phyloP scores from a whole-genome alignment of 495 filamentous ascomycete species.

The Coniosporium apollinis region DNA sequence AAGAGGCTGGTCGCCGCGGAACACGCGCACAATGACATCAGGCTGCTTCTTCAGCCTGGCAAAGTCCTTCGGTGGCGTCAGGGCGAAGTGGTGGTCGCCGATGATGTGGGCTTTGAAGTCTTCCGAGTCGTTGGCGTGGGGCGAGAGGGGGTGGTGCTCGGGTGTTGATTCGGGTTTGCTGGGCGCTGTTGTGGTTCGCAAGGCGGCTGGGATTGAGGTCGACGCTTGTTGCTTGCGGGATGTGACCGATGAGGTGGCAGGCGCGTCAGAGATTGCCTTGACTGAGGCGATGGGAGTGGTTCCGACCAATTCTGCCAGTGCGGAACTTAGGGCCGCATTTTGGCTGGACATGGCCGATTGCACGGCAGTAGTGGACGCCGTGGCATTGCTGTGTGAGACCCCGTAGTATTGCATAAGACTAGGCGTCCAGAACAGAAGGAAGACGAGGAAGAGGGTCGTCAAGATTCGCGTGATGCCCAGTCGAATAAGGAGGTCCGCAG shows the following conservation, averaged over 20 bases:
- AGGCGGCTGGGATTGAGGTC: too few species aligned
- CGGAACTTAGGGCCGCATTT: too few species aligned
- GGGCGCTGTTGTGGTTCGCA: too few species aligned
- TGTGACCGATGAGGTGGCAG: conserved; percentile 1
- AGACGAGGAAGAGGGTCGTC: too few species aligned
- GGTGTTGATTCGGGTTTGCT: background rate
- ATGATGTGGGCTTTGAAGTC: conserved; percentile 1
- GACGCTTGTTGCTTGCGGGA: background rate
- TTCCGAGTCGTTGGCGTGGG: conserved; percentile 1
- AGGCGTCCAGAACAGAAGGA: too few species aligned
- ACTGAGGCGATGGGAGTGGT: background rate
- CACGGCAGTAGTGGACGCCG: too few species aligned
- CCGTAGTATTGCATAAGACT: too few species aligned
- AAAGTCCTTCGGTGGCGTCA: conserved; percentile 1
- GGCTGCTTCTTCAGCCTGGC: conserved; percentile 2
- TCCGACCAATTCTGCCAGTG: too few species aligned
- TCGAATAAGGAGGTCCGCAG: too few species aligned
- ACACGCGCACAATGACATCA: background rate
- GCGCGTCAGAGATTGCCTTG: conserved; percentile 1
- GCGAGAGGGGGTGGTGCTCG: background rate
- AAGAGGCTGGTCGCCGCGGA: background rate
- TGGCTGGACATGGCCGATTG: too few species aligned
- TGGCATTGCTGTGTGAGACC: too few species aligned
- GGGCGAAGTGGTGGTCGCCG: conserved; percentile 1
- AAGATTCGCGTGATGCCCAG: too few species aligned